Base-by-base conservation (phyloP, 495 filamentous ascomycete species). In the Tuber melanosporum region DNA sequence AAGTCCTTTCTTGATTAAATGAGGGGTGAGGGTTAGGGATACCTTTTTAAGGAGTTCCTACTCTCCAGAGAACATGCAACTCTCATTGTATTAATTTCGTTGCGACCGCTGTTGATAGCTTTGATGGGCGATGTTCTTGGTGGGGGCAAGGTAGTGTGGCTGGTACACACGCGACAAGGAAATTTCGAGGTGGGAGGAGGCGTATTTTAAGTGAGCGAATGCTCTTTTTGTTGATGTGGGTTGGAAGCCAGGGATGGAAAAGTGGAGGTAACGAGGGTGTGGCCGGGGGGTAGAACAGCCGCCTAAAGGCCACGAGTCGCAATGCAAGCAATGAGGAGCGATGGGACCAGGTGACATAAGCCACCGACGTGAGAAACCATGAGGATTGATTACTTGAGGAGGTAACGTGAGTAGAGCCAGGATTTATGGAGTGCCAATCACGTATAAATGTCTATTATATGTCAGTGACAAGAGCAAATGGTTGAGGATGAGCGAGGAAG, bases 251-350 rank as follows among this genome's bases (percentile, higher is more conserved):
- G 57, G 12, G 57, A 32, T 62, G 57, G n/a, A 1, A 62, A 62
- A 15, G n/a, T 32, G 57, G 57, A 62, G 57, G 57, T 15, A 32
- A 32, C 57, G 52, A 5, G 52, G 52, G n/a, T 62, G 52, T 62
- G 22, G n/a, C 22, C 39, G 39, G 52, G 52, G n/a, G 52, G 14
- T 32, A 26, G 52, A 62, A 62, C 52, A 62, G 52, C 52, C 52
- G 57, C 57, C 57, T 62, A 62, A 62, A 62, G 26, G 57, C 57
- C 57, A 62, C 57, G 57, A 32, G 57, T 62, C n/a, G 57, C 26
- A 62, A 62, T 32, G 12, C 57, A 32, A 26, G 57, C n/a, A 32
- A 26, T 32, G 57, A 32, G 57, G n/a, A 62, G 57, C 57, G 57
- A 62, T 62, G n/a, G 32, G 57, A 62, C 57, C 5, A 3, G 57